Conservation (phyloP, 345 rosid species). For the Brassica juncea region DNA sequence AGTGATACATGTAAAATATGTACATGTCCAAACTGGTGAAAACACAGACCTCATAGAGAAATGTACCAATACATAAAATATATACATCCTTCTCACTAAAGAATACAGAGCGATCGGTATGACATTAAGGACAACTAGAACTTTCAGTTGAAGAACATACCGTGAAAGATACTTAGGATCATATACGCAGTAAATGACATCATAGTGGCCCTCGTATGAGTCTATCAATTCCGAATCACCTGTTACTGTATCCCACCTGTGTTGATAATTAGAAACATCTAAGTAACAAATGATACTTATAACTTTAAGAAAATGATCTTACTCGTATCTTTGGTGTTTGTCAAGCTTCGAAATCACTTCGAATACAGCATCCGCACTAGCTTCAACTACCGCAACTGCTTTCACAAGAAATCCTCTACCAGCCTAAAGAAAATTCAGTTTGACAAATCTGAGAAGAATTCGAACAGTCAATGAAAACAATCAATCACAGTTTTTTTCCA, state of each 20-base stretch:
- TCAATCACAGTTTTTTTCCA: background rate
- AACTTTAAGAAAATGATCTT: constrained; percentile 43
- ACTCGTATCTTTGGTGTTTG: constrained; percentile 85
- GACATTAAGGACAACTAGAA: constrained; percentile 1
- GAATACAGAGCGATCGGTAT: constrained; percentile 3
- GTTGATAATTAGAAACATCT: constrained; percentile 42
- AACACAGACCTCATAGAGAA: constrained; percentile 7
- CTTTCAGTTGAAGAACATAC: constrained; percentile 43
- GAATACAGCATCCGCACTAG: constrained; percentile 80
- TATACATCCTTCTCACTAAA: background rate
- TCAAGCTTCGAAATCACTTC: constrained; percentile 77
- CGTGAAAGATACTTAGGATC: constrained; percentile 83
- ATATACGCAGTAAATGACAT: constrained; percentile 78
- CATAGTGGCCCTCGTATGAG: constrained; percentile 89
- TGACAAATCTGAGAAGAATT: constrained; percentile 8
- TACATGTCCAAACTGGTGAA: constrained; percentile 22
- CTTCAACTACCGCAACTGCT: constrained; percentile 86
- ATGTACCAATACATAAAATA: background rate
- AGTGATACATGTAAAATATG: constrained; percentile 2
- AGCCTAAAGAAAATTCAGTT: constrained; percentile 47
- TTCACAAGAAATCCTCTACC: constrained; percentile 83
- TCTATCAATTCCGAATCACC: constrained; percentile 83
- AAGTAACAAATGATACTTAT: constrained; percentile 26
- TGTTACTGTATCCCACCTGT: constrained; percentile 98
- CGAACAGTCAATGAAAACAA: background rate